phyloP scores from a whole-genome alignment of 768 basidiomycete genomes.

The Amanita pallidorosea region DNA sequence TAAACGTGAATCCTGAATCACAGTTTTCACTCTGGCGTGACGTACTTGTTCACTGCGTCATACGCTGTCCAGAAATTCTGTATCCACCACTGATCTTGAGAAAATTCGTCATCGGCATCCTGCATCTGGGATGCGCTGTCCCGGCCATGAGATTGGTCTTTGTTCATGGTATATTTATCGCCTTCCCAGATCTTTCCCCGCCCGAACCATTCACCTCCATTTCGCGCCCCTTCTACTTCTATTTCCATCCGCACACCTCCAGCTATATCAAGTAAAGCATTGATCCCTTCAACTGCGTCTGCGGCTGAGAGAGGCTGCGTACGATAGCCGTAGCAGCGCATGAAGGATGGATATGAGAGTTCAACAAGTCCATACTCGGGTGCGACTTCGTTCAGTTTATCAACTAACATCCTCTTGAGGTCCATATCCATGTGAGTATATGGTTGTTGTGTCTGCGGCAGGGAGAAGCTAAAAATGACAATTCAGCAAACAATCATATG shows the following conservation, averaged over 20 bases:
- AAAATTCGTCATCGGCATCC: slow-evolving; percentile 18
- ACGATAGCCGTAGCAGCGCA: slow-evolving; percentile 83
- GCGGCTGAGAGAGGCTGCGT: slow-evolving; percentile 83
- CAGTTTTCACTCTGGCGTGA: slow-evolving; percentile 5
- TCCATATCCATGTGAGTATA: slow-evolving; percentile 96
- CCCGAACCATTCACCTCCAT: slow-evolving; percentile 97
- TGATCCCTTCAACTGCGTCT: slow-evolving; percentile 85
- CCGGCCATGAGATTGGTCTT: slow-evolving; percentile 3
- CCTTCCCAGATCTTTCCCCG: slow-evolving; percentile 68
- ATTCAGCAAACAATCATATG: neutral
- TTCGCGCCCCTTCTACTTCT: slow-evolving; percentile 76
- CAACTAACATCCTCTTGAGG: slow-evolving; percentile 69
- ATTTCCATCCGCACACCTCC: slow-evolving; percentile 85
- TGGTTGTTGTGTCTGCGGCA: slow-evolving; percentile 87
- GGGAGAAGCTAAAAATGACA: slow-evolving; percentile 62
- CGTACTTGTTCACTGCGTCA: slow-evolving; percentile 87
- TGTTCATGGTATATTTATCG: slow-evolving; percentile 6
- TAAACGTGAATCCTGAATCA: neutral
- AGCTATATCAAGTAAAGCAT: slow-evolving; percentile 84
- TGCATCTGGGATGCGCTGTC: slow-evolving; percentile 1
- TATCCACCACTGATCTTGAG: slow-evolving; percentile 64
- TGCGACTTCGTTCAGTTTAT: slow-evolving; percentile 80
- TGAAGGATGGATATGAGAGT: slow-evolving; percentile 88
- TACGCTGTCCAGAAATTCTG: slow-evolving; percentile 94
- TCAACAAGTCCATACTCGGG: slow-evolving; percentile 95